Conservation (phyloP, 306 rosid genomes). For the Quercus mongolica region DNA sequence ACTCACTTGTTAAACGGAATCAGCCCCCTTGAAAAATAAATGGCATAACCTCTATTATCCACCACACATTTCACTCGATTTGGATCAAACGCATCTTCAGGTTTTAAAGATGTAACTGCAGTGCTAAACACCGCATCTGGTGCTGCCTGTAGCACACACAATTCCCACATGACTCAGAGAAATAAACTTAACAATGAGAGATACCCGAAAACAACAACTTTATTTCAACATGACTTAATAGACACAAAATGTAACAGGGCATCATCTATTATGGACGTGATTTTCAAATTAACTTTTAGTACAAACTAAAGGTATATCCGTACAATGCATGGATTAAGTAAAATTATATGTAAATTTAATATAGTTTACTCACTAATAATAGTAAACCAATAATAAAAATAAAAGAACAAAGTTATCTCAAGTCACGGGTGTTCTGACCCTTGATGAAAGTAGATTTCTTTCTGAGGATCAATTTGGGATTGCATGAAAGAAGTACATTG, state of each 20-base stretch:
- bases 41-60: slow-evolving; percentile 76
- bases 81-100: slow-evolving; percentile 83
- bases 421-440: no score
- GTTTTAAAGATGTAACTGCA: slow-evolving; percentile 82
- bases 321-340: no score
- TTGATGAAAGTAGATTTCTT: no score
- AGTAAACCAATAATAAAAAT: no score
- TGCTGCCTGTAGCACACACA: slow-evolving; percentile 54
- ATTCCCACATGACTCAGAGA: slow-evolving; percentile 16
- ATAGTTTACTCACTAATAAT: no score
- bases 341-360: no score
- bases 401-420: no score
- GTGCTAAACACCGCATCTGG: slow-evolving; percentile 99
- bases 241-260: neutral
- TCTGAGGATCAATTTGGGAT: no score
- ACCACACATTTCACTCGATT: slow-evolving; percentile 92
- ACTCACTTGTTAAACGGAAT: slow-evolving; percentile 92
- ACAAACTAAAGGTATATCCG: neutral
- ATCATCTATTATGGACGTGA: neutral
- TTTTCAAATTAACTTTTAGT: neutral
- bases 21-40: slow-evolving; percentile 91
- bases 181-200: neutral
- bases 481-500: no score
- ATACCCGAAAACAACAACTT: neutral
- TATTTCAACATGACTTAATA: neutral